Percentiles rank a stretch among this genome's conserved stretches.
Evolutionary conservation across 805 yeast genomes (phyloP).

Genomic region (Lipomyces mesembrius): DNA sequence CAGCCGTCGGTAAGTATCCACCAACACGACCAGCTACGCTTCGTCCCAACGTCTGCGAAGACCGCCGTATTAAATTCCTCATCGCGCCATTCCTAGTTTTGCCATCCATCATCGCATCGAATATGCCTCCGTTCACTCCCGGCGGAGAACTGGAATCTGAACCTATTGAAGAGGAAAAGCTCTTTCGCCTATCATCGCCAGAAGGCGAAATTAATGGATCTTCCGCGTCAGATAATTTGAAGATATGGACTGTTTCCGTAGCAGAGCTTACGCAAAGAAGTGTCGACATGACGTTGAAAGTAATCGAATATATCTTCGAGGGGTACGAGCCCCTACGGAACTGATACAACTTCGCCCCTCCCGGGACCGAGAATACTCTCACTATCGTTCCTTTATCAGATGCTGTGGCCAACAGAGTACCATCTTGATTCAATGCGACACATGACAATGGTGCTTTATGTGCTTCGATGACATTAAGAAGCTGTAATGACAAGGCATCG

Average conservation of each 20-base stretch:
- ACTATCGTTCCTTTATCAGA: slow-evolving; percentile 89
- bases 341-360: slow-evolving; percentile 62
- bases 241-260: slow-evolving; percentile 91
- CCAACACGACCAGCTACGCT: slow-evolving; percentile 78
- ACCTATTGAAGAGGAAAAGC: slow-evolving; percentile 28
- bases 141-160: slow-evolving; percentile 38
- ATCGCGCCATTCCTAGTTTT: slow-evolving; percentile 35
- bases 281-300: slow-evolving; percentile 71
- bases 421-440: slow-evolving; percentile 71
- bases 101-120: slow-evolving; percentile 39
- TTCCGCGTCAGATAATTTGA: slow-evolving; percentile 64
- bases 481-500: slow-evolving; percentile 74
- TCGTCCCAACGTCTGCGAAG: slow-evolving; percentile 46
- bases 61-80: slow-evolving; percentile 35
- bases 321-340: slow-evolving; percentile 87
- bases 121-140: slow-evolving; percentile 35
- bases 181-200: slow-evolving; percentile 31
- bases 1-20: slow-evolving; percentile 77
- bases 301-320: slow-evolving; percentile 74
- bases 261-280: slow-evolving; percentile 83
- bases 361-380: slow-evolving; percentile 71
- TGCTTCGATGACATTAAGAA: slow-evolving; percentile 81
- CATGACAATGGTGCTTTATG: slow-evolving; percentile 79
- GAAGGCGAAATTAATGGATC: slow-evolving; percentile 17
- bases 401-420: slow-evolving; percentile 82